Base-by-base conservation (phyloP, 2,329 filamentous ascomycete genomes). In the Sarocladium oryzae region DNA sequence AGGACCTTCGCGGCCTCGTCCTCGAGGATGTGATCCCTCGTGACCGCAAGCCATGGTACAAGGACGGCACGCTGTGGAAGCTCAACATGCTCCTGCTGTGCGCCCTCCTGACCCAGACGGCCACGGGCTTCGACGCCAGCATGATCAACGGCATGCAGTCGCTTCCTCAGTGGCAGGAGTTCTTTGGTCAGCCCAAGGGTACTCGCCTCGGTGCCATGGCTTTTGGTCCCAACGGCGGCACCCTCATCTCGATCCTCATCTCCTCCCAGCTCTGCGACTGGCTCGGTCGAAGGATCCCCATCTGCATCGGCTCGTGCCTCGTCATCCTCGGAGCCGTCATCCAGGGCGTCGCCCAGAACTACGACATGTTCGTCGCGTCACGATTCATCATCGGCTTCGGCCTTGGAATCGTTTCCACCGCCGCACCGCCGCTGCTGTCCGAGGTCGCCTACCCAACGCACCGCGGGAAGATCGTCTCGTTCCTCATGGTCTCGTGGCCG, bases 71-170 rank as follows among this genome's bases (percentile, higher is more conserved):
- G 0, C 55, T 68, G 3, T 45, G 60, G 43, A 59, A 60, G 41
- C 65, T 68, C 41, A 68, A 68, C 51, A 20, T 61, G 1, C 49
- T 67, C 23, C 57, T 68, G 13, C 52, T 68, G 1, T 59, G 62
- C 30, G 61, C 61, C 5, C 54, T 68, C 0, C 54, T 68, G 23
- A 64, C 64, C 0, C 63, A 65, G 45, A 62, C 60, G 0, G 60
- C 66, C 0, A 60, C 60, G 0, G 66, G 66, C 0, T 68, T 66
- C 50, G 66, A 69, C 24, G 56, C 54, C 2, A 61, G 58, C 16
- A 65, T 66, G 61, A 55, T 66, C 2, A 67, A 67, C 40, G 63
- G 64, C 24, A 59, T 65, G 33, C 65, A 67, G 30, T 61, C 64
- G 0, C 55, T 67, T 2, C 59, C 58, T 0, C 58, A 65, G 33